Percentiles rank a stretch among this genome's conserved stretches.
Conservation (phyloP, 1,284 basidiomycete species). For the Cutaneotrichosporon sp. region DNA sequence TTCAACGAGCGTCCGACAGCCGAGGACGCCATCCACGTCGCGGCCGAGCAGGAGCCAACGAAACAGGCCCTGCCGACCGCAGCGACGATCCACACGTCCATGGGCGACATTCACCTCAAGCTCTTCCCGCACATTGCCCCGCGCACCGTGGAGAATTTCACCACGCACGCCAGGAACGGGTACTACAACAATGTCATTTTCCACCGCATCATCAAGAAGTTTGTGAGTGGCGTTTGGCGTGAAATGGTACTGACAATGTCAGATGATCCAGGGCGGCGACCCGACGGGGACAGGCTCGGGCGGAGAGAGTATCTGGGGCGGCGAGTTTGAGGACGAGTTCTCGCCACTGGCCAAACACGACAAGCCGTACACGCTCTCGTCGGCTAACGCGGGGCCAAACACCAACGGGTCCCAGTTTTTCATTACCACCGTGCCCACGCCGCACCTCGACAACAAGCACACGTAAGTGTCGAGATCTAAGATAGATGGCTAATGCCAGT, state of each 20-base stretch:
- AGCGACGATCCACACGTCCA: slow-evolving; percentile 81
- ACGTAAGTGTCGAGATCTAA: slow-evolving; percentile 43
- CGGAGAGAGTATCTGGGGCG: slow-evolving; percentile 91
- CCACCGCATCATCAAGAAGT: slow-evolving; percentile 97
- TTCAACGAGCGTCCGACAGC: slow-evolving; percentile 98
- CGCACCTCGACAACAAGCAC: slow-evolving; percentile 70
- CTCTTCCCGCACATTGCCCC: slow-evolving; percentile 89
- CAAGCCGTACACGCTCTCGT: slow-evolving; percentile 93
- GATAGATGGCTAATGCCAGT: slow-evolving; percentile 28
- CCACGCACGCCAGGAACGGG: slow-evolving; percentile 79
- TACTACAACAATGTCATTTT: slow-evolving; percentile 94
- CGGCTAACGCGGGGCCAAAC: slow-evolving; percentile 84
- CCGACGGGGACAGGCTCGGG: slow-evolving; percentile 73
- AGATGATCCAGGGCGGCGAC: slow-evolving; percentile 97
- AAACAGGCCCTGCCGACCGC: slow-evolving; percentile 59
- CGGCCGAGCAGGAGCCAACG: slow-evolving; percentile 56
- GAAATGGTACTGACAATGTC: slow-evolving; percentile 12
- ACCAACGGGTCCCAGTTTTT: slow-evolving; percentile 95
- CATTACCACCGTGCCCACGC: slow-evolving; percentile 91
- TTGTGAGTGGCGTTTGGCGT: slow-evolving; percentile 51
- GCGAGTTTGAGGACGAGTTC: slow-evolving; percentile 95
- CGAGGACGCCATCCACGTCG: slow-evolving; percentile 73
- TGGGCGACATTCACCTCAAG: slow-evolving; percentile 87
- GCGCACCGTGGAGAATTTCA: slow-evolving; percentile 95
- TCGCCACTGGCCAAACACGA: slow-evolving; percentile 82